Evolutionary conservation across 2,329 filamentous ascomycete genomes (phyloP).

Genomic region (Celoporthe dispersa): DNA sequence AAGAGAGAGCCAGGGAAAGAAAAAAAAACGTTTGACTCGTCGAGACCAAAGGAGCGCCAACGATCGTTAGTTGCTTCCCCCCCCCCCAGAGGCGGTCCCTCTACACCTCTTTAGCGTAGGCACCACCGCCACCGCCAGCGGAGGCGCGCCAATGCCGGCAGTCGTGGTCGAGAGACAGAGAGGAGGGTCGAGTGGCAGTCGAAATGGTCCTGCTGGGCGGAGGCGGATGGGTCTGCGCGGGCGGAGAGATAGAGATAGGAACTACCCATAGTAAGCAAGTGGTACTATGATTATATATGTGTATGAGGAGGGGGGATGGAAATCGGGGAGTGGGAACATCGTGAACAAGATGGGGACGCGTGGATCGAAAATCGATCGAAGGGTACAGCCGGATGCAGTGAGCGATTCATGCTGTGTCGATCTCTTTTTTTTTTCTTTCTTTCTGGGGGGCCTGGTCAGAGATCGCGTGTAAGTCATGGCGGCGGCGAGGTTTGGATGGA

Average conservation of each 20-base stretch:
- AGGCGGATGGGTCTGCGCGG: too few species aligned
- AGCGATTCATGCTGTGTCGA: constrained; percentile 7
- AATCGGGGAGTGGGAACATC: not conserved
- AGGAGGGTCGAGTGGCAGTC: not conserved
- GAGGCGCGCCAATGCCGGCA: not conserved
- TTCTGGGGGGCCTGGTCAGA: not conserved
- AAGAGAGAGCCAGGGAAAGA: not conserved
- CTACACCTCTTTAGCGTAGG: not conserved
- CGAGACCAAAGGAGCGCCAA: not conserved
- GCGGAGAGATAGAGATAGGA: not conserved
- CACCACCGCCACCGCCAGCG: not conserved
- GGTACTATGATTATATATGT: not conserved
- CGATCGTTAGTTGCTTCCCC: not conserved
- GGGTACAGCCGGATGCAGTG: not conserved
- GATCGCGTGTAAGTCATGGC: not conserved
- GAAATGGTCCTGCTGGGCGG: not conserved
- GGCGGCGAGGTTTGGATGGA: not conserved
- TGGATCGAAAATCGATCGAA: not conserved
- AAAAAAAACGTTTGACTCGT: not conserved
- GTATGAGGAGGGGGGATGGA: not conserved
- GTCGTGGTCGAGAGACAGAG: not conserved
- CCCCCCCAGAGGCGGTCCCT: not conserved
- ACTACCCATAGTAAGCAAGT: not conserved
- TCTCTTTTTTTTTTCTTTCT: not conserved
- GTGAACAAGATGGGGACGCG: not conserved